A percentile compares a stretch with the other conserved stretches of the same genome.
phyloP scores from a whole-genome alignment of 129 eudicot species.

The Saposhnikovia divaricata region DNA sequence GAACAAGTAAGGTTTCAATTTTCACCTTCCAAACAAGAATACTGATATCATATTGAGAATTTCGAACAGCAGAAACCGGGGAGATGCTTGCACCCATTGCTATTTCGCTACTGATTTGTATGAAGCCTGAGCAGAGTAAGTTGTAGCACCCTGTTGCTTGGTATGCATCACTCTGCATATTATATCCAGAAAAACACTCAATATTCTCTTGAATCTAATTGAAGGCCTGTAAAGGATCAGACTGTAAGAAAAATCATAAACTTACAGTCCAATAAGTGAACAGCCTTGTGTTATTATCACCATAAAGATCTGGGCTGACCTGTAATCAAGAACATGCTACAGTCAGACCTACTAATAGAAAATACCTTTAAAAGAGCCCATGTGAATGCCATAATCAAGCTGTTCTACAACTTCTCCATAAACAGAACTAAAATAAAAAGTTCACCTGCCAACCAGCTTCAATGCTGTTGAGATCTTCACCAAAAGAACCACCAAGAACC shows the following conservation, averaged over 20 bases:
- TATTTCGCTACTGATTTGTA: conserved; percentile 76
- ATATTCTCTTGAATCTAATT: neutral
- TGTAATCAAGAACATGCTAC: conserved; percentile 30
- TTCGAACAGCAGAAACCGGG: conserved; percentile 72
- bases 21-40: conserved; percentile 92
- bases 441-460: conserved; percentile 99
- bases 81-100: conserved; percentile 99
- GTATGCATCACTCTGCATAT: conserved; percentile 87
- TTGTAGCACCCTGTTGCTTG: conserved; percentile 99
- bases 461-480: conserved; percentile 97
- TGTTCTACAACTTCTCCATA: neutral
- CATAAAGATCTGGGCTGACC: conserved; percentile 98
- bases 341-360: conserved; percentile 21
- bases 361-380: conserved; percentile 1
- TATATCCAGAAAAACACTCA: neutral
- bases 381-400: neutral
- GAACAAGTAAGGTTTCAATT: conserved; percentile 24
- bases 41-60: conserved; percentile 79
- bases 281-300: conserved; percentile 92
- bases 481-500: conserved; percentile 92
- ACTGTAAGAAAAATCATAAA: neutral
- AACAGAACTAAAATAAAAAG: conserved; percentile 4
- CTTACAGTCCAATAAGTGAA: conserved; percentile 99
- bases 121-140: conserved; percentile 83
- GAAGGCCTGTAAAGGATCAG: neutral